Percentiles rank a stretch among this genome's conserved stretches.
Conservation (phyloP, 2,329 filamentous ascomycete genomes). For the Dryadomyces quercus-mongolicae region DNA sequence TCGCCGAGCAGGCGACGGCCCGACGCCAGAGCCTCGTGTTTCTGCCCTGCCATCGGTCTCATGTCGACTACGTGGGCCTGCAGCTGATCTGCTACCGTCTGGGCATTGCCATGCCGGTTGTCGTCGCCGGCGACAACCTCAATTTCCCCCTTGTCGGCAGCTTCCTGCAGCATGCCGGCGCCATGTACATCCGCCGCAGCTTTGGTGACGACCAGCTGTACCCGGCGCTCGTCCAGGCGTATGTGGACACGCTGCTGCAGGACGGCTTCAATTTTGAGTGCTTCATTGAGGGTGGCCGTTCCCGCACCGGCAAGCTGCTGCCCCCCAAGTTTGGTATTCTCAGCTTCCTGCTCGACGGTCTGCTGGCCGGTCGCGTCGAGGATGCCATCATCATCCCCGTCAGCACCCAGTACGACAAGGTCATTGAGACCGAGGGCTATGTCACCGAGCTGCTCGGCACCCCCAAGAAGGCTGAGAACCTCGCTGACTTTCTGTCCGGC, state of each 20-base stretch:
- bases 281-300: constrained; percentile 92
- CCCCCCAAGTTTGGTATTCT: constrained; percentile 94
- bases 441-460: constrained; percentile 87
- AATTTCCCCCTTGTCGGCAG: constrained; percentile 85
- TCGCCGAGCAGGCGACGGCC: constrained; percentile 69
- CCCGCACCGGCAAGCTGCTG: constrained; percentile 83
- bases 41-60: constrained; percentile 83
- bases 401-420: constrained; percentile 96
- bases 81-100: constrained; percentile 93
- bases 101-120: constrained; percentile 76
- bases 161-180: constrained; percentile 90
- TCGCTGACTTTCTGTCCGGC: constrained; percentile 77
- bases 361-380: constrained; percentile 75
- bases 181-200: constrained; percentile 88
- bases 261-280: constrained; percentile 93
- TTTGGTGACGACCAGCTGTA: constrained; percentile 92
- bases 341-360: constrained; percentile 79
- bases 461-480: constrained; percentile 90
- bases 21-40: constrained; percentile 96
- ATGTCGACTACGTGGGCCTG: constrained; percentile 91
- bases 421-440: constrained; percentile 95
- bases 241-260: constrained; percentile 84
- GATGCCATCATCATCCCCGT: constrained; percentile 93
- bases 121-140: constrained; percentile 91
- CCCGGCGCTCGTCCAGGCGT: constrained; percentile 83